These are phyloP conservation scores for Auxenochlorella protothecoides DNA, from an alignment of 139 green algal species.

Conservation along the genomic window DNA sequence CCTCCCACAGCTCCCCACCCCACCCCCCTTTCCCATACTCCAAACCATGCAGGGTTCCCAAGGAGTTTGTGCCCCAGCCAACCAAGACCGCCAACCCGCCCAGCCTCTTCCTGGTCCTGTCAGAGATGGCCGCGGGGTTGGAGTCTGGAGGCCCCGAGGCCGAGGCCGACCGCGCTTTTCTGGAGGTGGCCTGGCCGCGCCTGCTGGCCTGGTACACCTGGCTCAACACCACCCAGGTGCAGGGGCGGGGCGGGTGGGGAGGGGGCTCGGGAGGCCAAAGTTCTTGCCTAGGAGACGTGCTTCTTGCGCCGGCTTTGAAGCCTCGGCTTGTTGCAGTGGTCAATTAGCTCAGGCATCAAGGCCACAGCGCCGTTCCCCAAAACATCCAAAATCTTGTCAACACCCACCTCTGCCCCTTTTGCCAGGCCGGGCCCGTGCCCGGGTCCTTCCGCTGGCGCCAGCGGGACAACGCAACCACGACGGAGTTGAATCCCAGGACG, in stretches of 20 bases:
- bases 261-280: no score
- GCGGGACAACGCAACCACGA: conserved; percentile 29
- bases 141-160: neutral
- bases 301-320: no score
- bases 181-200: conserved; percentile 53
- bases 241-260: neutral
- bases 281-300: no score
- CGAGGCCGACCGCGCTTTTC: conserved; percentile 15
- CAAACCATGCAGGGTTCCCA: conserved; percentile 49
- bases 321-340: no score
- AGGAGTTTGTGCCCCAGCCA: conserved; percentile 81
- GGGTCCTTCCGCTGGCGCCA: conserved; percentile 57
- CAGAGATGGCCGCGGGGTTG: conserved; percentile 38
- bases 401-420: no score
- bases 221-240: conserved; percentile 66
- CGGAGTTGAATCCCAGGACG: conserved; percentile 90
- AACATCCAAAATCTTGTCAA: no score
- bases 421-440: conserved; percentile 46
- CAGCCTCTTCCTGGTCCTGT: conserved; percentile 76
- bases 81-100: conserved; percentile 80
- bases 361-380: no score
- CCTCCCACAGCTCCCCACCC: no score
- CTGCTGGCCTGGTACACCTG: conserved; percentile 77
- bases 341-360: no score
- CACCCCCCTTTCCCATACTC: no score